Evolutionary conservation across 1,284 basidiomycete species (phyloP).

Genomic region (Cryptococcus floricola): DNA sequence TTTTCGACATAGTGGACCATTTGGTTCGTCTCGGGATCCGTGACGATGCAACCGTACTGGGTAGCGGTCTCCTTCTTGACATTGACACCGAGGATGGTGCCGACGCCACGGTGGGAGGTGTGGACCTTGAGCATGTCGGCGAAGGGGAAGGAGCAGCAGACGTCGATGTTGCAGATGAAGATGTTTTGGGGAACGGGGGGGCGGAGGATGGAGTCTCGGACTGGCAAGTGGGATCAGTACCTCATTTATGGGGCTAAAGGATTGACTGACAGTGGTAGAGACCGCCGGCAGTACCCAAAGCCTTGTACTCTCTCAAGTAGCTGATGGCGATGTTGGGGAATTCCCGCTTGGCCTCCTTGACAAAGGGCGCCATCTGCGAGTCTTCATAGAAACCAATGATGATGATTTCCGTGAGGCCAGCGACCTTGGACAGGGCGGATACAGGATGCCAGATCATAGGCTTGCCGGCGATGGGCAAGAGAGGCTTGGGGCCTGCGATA

Average conservation of each 20-base stretch:
- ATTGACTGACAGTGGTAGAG: conserved; percentile 45
- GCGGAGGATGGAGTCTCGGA: conserved; percentile 54
- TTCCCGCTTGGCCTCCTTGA: conserved; percentile 52
- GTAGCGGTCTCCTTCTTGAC: conserved; percentile 52
- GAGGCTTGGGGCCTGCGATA: conserved; percentile 47
- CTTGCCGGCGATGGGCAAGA: conserved; percentile 52
- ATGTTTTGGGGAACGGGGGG: conserved; percentile 50
- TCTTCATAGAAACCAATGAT: conserved; percentile 56
- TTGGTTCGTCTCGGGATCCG: conserved; percentile 47
- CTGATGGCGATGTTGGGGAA: conserved; percentile 53
- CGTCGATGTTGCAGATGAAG: conserved; percentile 56
- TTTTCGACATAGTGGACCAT: conserved; percentile 54
- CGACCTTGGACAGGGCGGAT: conserved; percentile 51
- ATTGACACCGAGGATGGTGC: conserved; percentile 53
- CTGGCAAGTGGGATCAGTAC: conserved; percentile 15
- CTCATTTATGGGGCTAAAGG: neutral
- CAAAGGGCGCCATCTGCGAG: conserved; percentile 50
- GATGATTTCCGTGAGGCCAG: conserved; percentile 51
- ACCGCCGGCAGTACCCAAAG: conserved; percentile 53
- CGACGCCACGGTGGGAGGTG: conserved; percentile 52
- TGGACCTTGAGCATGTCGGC: conserved; percentile 51
- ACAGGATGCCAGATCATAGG: conserved; percentile 55
- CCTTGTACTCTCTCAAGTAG: conserved; percentile 54
- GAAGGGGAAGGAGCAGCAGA: conserved; percentile 53
- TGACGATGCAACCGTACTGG: conserved; percentile 54